These are phyloP conservation scores for Withania somnifera DNA, from an alignment of 305 asterid species.

Conservation along the genomic window DNA sequence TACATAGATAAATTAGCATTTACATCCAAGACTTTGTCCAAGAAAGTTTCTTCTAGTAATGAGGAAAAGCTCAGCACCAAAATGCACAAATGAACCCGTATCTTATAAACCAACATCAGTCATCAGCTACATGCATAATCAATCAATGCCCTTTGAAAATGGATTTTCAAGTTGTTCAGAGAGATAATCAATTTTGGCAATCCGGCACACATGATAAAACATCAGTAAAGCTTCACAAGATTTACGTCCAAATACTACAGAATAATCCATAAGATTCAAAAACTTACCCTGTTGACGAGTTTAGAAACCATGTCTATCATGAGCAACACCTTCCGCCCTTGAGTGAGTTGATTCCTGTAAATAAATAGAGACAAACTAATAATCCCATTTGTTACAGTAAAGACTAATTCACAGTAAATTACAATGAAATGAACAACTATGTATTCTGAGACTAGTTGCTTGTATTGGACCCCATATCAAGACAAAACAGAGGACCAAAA, in stretches of 20 bases:
- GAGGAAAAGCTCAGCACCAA: background rate
- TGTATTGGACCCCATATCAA: background rate
- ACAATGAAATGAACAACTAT: background rate
- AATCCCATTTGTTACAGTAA: background rate
- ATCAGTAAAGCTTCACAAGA: background rate
- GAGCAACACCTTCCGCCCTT: slow-evolving; percentile 89
- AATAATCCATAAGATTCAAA: background rate
- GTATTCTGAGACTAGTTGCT: background rate
- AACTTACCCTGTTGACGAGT: slow-evolving; percentile 61
- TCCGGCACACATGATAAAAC: background rate
- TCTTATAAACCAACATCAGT: background rate
- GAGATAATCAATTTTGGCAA: background rate
- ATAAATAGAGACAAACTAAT: background rate
- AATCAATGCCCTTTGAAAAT: background rate
- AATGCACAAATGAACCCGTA: background rate
- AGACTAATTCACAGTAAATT: background rate
- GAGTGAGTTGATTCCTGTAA: slow-evolving; percentile 84
- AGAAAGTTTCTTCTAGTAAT: background rate
- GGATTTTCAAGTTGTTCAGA: background rate
- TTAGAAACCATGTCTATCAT: slow-evolving; percentile 80
- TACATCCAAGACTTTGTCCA: background rate
- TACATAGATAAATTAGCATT: background rate
- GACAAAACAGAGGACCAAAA: background rate
- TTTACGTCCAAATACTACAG: background rate
- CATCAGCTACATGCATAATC: background rate